Base-by-base conservation (phyloP, 2,329 filamentous ascomycete species). In the Grosmannia penicillata region DNA sequence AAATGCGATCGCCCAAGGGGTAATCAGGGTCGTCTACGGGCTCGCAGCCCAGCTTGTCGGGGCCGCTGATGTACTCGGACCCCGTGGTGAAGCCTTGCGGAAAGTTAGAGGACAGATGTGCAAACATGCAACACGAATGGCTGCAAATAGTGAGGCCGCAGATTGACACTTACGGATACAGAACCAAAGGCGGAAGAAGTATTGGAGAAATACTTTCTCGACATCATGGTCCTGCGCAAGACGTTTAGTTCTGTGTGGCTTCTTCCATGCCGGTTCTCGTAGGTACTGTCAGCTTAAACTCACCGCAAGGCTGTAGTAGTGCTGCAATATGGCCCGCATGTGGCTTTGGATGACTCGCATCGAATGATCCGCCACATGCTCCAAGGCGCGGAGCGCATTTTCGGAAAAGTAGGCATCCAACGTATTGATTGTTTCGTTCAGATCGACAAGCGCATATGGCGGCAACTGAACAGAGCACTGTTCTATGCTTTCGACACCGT, bases 101-200 rank as follows among this genome's bases (percentile, higher is more conserved):
- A 8, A 17, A 11, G 22, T 18, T 14, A 36, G n/a, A 24, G 13
- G 26, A 30, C 6, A 31, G 15, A 19, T 14, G 18, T 2, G 8
- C n/a, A n/a, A n/a, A n/a, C n/a, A n/a, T n/a, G n/a, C n/a, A n/a
- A n/a, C n/a, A n/a, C n/a, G n/a, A n/a, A n/a, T n/a, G n/a, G n/a
- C n/a, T n/a, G n/a, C n/a, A n/a, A n/a, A n/a, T n/a, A n/a, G n/a
- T n/a, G n/a, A n/a, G n/a, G n/a, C n/a, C n/a, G n/a, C n/a, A n/a
- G n/a, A n/a, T n/a, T n/a, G n/a, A n/a, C n/a, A 56, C 66, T 49
- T 47, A 70, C 67, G 55, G 10, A 60, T 59, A 4, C 60, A 61
- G 45, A 68, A 64, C 61, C 64, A 66, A 1, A 70, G 45, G 6
- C 51, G 48, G 18, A 70, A 61, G 4, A 65, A 53, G 9, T 58